Base-by-base conservation (phyloP, 345 rosid genomes). In the Gossypium herbaceum region DNA sequence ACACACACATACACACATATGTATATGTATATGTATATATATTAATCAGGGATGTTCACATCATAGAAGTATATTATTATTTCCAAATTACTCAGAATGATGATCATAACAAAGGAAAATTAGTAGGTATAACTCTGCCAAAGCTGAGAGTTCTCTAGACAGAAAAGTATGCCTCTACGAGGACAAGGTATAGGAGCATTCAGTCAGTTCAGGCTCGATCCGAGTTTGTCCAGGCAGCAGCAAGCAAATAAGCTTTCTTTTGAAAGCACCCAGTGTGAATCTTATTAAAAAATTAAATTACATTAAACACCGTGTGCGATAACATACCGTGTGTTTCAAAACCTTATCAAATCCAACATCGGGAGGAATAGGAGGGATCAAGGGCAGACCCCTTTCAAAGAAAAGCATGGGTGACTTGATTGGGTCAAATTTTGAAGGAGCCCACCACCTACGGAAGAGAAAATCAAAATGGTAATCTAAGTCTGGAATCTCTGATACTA, bases 381-480 rank as follows among this genome's bases (percentile, higher is more conserved):
- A 41, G 19, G 99, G 96, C 59, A 64, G 80, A 62, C 85, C 88
- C 34, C 76, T 82, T 87, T 86, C 88, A 83, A 88, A 94, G 93
- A 95, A 95, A 81, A 93, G 85, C 98, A 93, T 90, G 54, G 98
- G 97, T 27, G 94, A 85, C 75, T 88, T 91, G 27, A 86, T 59
- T 17, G 98, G 96, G 64, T 90, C 94, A 80, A 94, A 92, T 80
- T 94, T 94, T 64, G 97, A 85, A 60, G 97, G 96, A 59, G 96
- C 97, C 93, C 93, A 87, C 98, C 98, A 92, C 93, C 98, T 94
- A 78, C 56, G n/a, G 45, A 25, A 12, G 69, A 5, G 16, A 80
- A 65, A 73, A 68, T 63, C 56, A 75, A 71, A 52, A 75, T 4
- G 17, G 59, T 75, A 57, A 61, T 8, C 22, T 70, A 4, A 27